Evolutionary conservation across 1,284 basidiomycete species (phyloP).

Genomic region (Inonotus hispidus): DNA sequence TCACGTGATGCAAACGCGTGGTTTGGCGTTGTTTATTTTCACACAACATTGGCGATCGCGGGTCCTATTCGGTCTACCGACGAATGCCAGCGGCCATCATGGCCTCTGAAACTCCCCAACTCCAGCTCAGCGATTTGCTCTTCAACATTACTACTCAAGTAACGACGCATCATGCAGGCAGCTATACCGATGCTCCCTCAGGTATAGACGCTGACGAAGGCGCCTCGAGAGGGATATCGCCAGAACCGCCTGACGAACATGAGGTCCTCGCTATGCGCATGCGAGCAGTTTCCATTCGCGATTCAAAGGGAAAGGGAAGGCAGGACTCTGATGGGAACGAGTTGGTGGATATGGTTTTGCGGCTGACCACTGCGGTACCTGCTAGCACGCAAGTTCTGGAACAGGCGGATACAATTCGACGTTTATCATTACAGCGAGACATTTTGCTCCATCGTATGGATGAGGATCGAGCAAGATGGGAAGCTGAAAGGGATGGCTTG

Average conservation of each 20-base stretch:
- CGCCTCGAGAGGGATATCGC: constrained; percentile 21
- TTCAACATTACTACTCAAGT: neutral
- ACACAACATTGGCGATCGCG: constrained; percentile 1
- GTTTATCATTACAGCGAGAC: constrained; percentile 52
- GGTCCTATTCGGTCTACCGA: neutral
- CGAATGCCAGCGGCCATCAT: neutral
- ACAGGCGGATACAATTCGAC: constrained; percentile 57
- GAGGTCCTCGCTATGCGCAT: constrained; percentile 31
- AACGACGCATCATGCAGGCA: constrained; percentile 21
- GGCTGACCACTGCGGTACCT: constrained; percentile 37
- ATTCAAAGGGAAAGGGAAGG: constrained; percentile 20
- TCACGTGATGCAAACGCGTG: constrained; percentile 14
- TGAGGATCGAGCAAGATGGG: constrained; percentile 53
- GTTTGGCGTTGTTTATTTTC: constrained; percentile 17
- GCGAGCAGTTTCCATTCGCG: constrained; percentile 25
- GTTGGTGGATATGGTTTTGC: constrained; percentile 53
- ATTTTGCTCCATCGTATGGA: constrained; percentile 44
- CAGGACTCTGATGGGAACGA: constrained; percentile 40
- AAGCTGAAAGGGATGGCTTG: constrained; percentile 55
- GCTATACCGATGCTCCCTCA: neutral
- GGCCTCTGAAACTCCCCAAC: neutral
- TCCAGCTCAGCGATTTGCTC: neutral
- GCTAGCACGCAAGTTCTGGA: constrained; percentile 44
- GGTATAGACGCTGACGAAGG: neutral
- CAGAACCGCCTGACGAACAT: constrained; percentile 29